Evolutionary conservation across 192 early-diverging fungal species (phyloP).

Genomic region (Entrophospora sp.): DNA sequence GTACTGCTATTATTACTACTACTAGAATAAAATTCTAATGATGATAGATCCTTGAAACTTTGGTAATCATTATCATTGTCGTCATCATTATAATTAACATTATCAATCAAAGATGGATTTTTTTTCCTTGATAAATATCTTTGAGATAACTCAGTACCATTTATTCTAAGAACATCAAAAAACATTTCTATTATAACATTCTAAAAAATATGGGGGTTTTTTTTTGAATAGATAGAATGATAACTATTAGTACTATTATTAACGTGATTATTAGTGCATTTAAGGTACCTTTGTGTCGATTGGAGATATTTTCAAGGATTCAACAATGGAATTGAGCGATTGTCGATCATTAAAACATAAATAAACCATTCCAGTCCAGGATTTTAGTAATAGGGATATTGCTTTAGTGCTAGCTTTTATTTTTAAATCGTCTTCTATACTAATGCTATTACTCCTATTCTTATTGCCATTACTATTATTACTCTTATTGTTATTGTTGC

Average conservation of each 20-base stretch:
- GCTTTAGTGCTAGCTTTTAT: conserved; percentile 53
- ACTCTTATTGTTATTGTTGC: too few species aligned
- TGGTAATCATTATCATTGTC: too few species aligned
- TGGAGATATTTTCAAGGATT: conserved; percentile 53
- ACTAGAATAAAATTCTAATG: too few species aligned
- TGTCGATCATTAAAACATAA: conserved; percentile 61
- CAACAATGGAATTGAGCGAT: conserved; percentile 55
- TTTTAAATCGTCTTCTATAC: conserved; percentile 49
- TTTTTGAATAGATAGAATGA: too few species aligned
- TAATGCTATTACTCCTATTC: too few species aligned
- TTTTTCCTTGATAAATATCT: conserved; percentile 30
- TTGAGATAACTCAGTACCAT: conserved; percentile 48
- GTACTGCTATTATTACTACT: too few species aligned
- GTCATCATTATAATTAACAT: too few species aligned
- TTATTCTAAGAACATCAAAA: conserved; percentile 64
- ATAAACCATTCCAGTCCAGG: conserved; percentile 72
- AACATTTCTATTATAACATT: conserved; percentile 72
- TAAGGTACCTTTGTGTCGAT: conserved; percentile 63
- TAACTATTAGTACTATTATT: too few species aligned
- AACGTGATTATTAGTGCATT: too few species aligned
- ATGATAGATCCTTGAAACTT: too few species aligned
- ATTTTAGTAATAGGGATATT: conserved; percentile 53
- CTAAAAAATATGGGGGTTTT: too few species aligned
- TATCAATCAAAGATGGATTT: conserved; percentile 35
- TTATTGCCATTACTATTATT: too few species aligned